phyloP scores from a whole-genome alignment of 495 filamentous ascomycete species.

The Penicillium maclennaniae region DNA sequence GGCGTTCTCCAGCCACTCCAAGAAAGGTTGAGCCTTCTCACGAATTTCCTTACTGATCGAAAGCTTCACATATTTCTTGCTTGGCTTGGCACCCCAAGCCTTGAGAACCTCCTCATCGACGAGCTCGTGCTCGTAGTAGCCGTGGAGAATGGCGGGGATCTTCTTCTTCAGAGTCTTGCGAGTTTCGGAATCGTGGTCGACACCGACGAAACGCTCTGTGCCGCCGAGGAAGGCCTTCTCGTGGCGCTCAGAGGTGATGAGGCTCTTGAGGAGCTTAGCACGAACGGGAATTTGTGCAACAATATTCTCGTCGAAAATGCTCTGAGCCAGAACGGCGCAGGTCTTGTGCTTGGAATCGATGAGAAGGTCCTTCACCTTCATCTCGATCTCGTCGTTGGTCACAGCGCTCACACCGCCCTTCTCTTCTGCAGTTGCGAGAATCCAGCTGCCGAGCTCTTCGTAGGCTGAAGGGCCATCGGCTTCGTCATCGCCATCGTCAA shows the following conservation, averaged over 20 bases:
- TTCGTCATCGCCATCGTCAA: slow-evolving; percentile 81
- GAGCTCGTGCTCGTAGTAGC: slow-evolving; percentile 85
- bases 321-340: slow-evolving; percentile 84
- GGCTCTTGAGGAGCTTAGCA: slow-evolving; percentile 82
- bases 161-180: slow-evolving; percentile 67
- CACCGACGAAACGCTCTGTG: slow-evolving; percentile 86
- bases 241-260: slow-evolving; percentile 85
- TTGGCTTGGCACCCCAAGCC: slow-evolving; percentile 88
- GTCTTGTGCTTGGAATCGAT: slow-evolving; percentile 95
- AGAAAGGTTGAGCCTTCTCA: slow-evolving; percentile 89
- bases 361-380: slow-evolving; percentile 91
- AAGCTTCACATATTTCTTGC: slow-evolving; percentile 95
- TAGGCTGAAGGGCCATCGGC: slow-evolving; percentile 80
- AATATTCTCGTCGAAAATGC: slow-evolving; percentile 88
- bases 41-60: slow-evolving; percentile 90
- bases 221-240: slow-evolving; percentile 97
- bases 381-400: slow-evolving; percentile 82
- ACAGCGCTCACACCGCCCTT: slow-evolving; percentile 70
- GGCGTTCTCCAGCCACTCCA: slow-evolving; percentile 88
- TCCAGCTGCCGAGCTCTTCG: slow-evolving; percentile 91
- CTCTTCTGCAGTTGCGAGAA: slow-evolving; percentile 67
- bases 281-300: slow-evolving; percentile 79
- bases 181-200: slow-evolving; percentile 48
- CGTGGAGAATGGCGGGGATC: slow-evolving; percentile 79
- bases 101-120: slow-evolving; percentile 81